Evolutionary conservation across 257 asterid genomes (phyloP).

Genomic region (Striga asiatica): DNA sequence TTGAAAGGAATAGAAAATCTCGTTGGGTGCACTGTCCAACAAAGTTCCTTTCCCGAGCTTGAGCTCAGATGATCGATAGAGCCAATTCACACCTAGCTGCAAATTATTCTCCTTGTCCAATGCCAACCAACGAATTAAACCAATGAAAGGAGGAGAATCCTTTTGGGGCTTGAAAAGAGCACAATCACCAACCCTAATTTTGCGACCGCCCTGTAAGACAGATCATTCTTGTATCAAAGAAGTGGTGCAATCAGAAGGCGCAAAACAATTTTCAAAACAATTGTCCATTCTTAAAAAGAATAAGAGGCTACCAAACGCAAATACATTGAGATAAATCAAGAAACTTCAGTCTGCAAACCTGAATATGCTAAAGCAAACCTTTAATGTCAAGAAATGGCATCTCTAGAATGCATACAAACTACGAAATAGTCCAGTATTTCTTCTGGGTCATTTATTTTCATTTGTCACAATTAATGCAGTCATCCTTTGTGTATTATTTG

Average conservation of each 20-base stretch:
- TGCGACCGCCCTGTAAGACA: conserved; percentile 46
- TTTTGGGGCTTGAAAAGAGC: conserved; percentile 50
- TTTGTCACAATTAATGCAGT: background rate
- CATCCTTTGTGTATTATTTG: background rate
- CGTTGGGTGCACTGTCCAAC: conserved; percentile 52
- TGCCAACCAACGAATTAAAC: conserved; percentile 40
- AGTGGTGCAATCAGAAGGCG: no score
- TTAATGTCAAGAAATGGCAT: background rate
- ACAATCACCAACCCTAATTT: conserved; percentile 37
- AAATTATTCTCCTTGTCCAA: conserved; percentile 30
- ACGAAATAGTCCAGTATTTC: no score
- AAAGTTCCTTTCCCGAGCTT: conserved; percentile 32
- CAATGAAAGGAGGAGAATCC: conserved; percentile 47
- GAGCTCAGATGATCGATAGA: conserved; percentile 48
- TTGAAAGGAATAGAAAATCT: conserved; percentile 59
- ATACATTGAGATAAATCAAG: background rate
- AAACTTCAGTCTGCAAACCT: background rate
- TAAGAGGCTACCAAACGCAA: no score
- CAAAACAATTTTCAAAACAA: no score
- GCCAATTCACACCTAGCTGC: conserved; percentile 55
- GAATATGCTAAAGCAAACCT: background rate
- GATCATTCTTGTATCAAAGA: no score
- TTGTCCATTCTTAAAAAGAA: no score
- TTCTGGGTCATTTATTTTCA: background rate
- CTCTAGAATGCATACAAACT: no score